These are phyloP conservation scores for Talaromyces verruculosus DNA, from an alignment of 2,329 filamentous ascomycete species.

Conservation along the genomic window DNA sequence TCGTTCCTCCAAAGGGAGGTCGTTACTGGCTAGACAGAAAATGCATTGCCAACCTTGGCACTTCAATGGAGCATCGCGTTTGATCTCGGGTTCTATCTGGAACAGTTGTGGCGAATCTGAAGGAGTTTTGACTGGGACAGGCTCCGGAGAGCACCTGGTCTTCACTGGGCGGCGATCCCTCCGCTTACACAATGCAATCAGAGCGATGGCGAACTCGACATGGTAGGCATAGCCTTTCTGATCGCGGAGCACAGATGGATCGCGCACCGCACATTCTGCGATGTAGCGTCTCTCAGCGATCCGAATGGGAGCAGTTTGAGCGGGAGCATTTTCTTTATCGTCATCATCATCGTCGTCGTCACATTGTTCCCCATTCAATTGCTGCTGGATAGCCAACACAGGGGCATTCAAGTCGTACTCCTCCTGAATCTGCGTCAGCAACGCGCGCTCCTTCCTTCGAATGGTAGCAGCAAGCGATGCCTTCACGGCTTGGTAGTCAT, in stretches of 20 bases:
- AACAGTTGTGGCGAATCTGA: neutral
- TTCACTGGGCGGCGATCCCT: neutral
- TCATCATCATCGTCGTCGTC: constrained; percentile 3
- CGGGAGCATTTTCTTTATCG: neutral
- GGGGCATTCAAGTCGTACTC: constrained; percentile 7
- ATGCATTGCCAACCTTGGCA: constrained; percentile 8
- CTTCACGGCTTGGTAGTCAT: neutral
- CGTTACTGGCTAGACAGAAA: constrained; percentile 13
- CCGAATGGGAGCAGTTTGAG: neutral
- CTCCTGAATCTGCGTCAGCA: constrained; percentile 1
- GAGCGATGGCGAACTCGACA: constrained; percentile 2
- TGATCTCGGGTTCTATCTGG: neutral
- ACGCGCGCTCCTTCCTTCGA: neutral
- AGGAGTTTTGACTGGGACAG: neutral
- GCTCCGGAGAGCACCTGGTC: neutral
- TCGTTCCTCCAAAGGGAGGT: constrained; percentile 9
- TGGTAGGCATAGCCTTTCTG: constrained; percentile 9
- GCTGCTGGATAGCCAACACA: constrained; percentile 12
- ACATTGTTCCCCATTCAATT: constrained; percentile 13
- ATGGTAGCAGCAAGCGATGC: neutral
- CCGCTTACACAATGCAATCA: constrained; percentile 14
- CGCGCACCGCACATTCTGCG: neutral
- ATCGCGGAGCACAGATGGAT: constrained; percentile 1
- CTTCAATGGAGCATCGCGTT: neutral
- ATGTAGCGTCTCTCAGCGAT: constrained; percentile 15